A percentile compares a stretch with the other conserved stretches of the same genome.
Conservation (phyloP, 2,329 filamentous ascomycete genomes). For the Lasiodiplodia sp. region DNA sequence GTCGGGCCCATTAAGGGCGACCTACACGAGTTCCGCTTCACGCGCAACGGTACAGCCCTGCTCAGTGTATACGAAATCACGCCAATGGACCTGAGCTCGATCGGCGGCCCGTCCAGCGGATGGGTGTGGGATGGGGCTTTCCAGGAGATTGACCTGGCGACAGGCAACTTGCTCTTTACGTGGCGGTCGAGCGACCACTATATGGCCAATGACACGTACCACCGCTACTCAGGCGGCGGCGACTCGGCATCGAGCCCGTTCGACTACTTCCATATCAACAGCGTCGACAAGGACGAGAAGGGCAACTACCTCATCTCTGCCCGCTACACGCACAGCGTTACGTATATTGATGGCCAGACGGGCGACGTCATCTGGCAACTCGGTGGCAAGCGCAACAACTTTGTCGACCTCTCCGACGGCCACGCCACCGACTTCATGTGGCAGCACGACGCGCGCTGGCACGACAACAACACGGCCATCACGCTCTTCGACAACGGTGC, state of each 20-base stretch:
- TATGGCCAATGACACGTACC: slow-evolving; percentile 37
- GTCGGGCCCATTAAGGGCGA: slow-evolving; percentile 42
- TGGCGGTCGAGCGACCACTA: slow-evolving; percentile 51
- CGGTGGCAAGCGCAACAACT: slow-evolving; percentile 56
- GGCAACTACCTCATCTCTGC: slow-evolving; percentile 37
- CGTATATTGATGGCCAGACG: slow-evolving; percentile 39
- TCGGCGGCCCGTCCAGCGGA: slow-evolving; percentile 45
- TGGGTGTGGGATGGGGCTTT: slow-evolving; percentile 55
- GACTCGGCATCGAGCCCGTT: slow-evolving; percentile 43
- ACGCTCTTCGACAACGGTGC: slow-evolving; percentile 52
- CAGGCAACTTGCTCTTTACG: slow-evolving; percentile 49
- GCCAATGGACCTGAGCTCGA: slow-evolving; percentile 47
- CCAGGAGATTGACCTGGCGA: slow-evolving; percentile 54
- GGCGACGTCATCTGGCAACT: slow-evolving; percentile 60
- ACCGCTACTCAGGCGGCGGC: slow-evolving; percentile 38
- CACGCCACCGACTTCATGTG: slow-evolving; percentile 57
- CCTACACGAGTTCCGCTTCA: slow-evolving; percentile 56
- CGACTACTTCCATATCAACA: slow-evolving; percentile 52
- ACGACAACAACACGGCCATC: slow-evolving; percentile 35
- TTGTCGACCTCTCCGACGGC: slow-evolving; percentile 50
- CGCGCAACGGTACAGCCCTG: slow-evolving; percentile 51
- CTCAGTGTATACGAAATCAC: slow-evolving; percentile 51
- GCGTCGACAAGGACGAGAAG: slow-evolving; percentile 45
- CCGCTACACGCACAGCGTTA: slow-evolving; percentile 35
- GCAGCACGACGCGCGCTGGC: slow-evolving; percentile 62